Evolutionary conservation across 768 basidiomycete species (phyloP), one percentile per base, ranked within the genome.

Genomic region (Lanmaoa rubissima): DNA sequence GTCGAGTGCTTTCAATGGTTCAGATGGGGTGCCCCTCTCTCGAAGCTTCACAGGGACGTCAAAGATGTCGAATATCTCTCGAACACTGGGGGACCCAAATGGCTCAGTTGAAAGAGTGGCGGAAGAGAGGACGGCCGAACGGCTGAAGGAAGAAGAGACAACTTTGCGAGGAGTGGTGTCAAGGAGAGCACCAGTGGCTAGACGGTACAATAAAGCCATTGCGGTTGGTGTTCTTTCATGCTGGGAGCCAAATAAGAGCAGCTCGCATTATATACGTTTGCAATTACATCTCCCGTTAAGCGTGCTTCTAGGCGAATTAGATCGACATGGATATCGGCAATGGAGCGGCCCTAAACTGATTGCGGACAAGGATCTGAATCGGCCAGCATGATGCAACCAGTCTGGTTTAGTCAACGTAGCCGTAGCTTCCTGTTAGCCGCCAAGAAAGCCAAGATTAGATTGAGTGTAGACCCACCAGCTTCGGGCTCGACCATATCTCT

Each of bases 31-130:
- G 56, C 62, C 69, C 32, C 70, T 74, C 57, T 75, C 76, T 19
- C 74, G 71, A 21, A 79, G 74, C 32, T 68, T 68, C 35, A 68
- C 67, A 1, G 80, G 78, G 24, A 74, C 80, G 55, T 83, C 81
- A 62, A 81, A 81, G 55, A 83, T 80, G 64, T 82, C 81, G 58
- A 78, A 75, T 47, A 80, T 78, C 42, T 70, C 71, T 12, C 68
- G 68, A 19, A 69, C 53, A 16, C 60, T 63, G 24, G 69, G 51
- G 40, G 38, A 39, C 16, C 41, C 56, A 12, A 48, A 48, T 14
- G 46, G 32, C 28, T 45, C 45, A 7, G 45, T 21, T 4, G 61
- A 42, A 36, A 63, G 53, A 36, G 40, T 24, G 5, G 55, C 16
- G 28, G 54, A 54, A 31, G 65, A 53, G 24, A 49, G 41, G 24